phyloP scores from a whole-genome alignment of 2,329 filamentous ascomycete species.

The Nectriaceae sp. region DNA sequence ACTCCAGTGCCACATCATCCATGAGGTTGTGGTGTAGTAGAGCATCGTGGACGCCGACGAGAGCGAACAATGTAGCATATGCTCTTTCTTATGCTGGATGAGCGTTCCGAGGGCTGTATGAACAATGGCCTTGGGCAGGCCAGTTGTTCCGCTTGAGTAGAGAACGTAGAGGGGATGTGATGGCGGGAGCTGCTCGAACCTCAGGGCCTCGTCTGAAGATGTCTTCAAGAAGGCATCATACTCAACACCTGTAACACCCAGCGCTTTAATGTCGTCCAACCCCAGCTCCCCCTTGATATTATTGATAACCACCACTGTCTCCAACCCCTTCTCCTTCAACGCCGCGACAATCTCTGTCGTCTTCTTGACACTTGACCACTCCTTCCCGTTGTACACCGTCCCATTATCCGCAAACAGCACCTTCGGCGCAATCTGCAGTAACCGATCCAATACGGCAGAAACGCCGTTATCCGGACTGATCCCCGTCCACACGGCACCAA shows the following conservation, averaged over 20 bases:
- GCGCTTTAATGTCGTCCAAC: conserved; percentile 41
- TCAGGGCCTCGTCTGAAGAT: conserved; percentile 47
- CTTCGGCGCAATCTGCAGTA: conserved; percentile 81
- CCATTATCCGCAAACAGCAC: conserved; percentile 87
- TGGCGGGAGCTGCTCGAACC: conserved; percentile 77
- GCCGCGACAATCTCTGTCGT: conserved; percentile 72
- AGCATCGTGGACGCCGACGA: conserved; percentile 72
- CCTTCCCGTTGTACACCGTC: conserved; percentile 87
- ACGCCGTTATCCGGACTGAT: conserved; percentile 93
- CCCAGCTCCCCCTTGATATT: conserved; percentile 55
- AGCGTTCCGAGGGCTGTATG: conserved; percentile 89
- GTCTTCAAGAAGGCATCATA: conserved; percentile 48
- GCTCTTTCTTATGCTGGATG: conserved; percentile 97
- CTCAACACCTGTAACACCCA: conserved; percentile 43
- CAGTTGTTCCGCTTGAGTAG: conserved; percentile 90
- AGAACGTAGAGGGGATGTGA: conserved; percentile 92
- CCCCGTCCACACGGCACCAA: conserved; percentile 91
- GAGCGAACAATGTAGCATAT: conserved; percentile 83
- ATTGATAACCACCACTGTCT: conserved; percentile 73
- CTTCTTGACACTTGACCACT: conserved; percentile 79
- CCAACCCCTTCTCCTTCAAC: conserved; percentile 61
- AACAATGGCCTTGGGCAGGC: conserved; percentile 87
- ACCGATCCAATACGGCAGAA: conserved; percentile 83
- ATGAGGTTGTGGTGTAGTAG: conserved; percentile 93
- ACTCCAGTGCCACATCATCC: conserved; percentile 99